Base-by-base conservation (phyloP, 129 eudicot species). In the Cynara cardunculus region DNA sequence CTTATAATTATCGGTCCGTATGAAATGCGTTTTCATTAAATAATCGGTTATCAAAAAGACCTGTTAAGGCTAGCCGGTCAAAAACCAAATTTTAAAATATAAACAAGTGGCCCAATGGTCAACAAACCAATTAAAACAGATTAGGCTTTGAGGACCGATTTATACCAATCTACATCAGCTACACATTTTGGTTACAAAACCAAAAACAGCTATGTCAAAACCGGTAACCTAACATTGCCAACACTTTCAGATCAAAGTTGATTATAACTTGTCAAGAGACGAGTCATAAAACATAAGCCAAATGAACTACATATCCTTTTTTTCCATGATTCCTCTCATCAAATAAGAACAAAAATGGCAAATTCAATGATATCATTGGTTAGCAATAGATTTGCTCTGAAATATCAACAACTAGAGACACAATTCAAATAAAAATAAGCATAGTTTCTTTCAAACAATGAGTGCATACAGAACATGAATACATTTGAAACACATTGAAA, bases 401-500 rank as follows among this genome's bases (percentile, higher is more conserved):
- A 41, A 41, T 41, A 41, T 41, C 53, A 41, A 41, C 53, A 10
- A 39, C 44, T 37, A 37, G 46, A 37, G 46, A 37, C 4, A 41
- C 53, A 11, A 41, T 41, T 41, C 53, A 41, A 41, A 41, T 41
- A 41, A 41, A 41, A 41, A 41, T 41, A 41, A 41, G 16, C 16
- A 41, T 41, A 41, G 53, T 41, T 11, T n/a, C 65, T 56, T 56
- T 56, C 65, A 75, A 77, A 19, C 78, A 76, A 37, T 61, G 68
- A 56, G 67, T 76, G 77, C 71, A 77, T 76, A 77, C 66, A 56
- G 37, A 30, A 61, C 85, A 75, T 75, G 71, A 75, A 81, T 64
- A 81, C 69, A 73, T 24, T 34, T 68, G 78, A 77, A 81, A 41
- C 66, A 68, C 75, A 67, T 75, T 35, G 25, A 25, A 76, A 34